phyloP scores from a whole-genome alignment of 768 basidiomycete species.

The Cubamyces lactineus region DNA sequence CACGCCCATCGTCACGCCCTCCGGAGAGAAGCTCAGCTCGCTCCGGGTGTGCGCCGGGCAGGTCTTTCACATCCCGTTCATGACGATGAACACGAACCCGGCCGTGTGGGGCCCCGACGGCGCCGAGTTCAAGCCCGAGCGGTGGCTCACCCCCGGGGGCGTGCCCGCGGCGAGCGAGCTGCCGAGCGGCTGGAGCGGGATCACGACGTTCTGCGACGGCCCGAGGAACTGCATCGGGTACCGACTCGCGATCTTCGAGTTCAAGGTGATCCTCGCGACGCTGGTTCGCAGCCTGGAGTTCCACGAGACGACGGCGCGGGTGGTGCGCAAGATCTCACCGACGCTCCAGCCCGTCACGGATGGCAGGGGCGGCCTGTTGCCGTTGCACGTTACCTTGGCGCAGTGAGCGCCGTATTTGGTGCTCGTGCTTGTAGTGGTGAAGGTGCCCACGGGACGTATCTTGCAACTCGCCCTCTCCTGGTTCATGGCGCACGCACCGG shows the following conservation, averaged over 20 bases:
- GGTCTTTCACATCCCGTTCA: slow-evolving; percentile 36
- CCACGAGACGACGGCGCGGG: slow-evolving; percentile 38
- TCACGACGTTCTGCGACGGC: slow-evolving; percentile 46
- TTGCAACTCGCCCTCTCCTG: background rate
- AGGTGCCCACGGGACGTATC: background rate
- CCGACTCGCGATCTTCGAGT: slow-evolving; percentile 43
- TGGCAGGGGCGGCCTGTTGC: slow-evolving; percentile 34
- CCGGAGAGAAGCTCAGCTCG: slow-evolving; percentile 32
- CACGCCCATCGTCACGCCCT: slow-evolving; percentile 36
- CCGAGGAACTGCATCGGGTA: slow-evolving; percentile 47
- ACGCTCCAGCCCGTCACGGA: slow-evolving; percentile 41
- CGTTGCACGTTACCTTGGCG: slow-evolving; percentile 30
- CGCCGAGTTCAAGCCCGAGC: slow-evolving; percentile 41
- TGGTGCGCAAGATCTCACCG: slow-evolving; percentile 38
- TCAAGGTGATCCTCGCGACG: slow-evolving; percentile 44
- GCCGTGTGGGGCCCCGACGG: slow-evolving; percentile 43
- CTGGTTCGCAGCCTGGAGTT: slow-evolving; percentile 43
- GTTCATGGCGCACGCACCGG: too few relatives aligned
- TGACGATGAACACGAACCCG: slow-evolving; percentile 38
- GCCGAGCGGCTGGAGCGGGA: slow-evolving; percentile 42
- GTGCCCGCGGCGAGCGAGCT: slow-evolving; percentile 35
- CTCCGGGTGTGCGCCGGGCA: slow-evolving; percentile 43
- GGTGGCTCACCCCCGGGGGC: slow-evolving; percentile 40
- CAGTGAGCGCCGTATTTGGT: slow-evolving; percentile 5
- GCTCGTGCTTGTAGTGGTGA: background rate